Evolutionary conservation across 768 basidiomycete genomes (phyloP), one percentile per base, ranked within the genome.

Genomic region (Auriscalpium microsporum): DNA sequence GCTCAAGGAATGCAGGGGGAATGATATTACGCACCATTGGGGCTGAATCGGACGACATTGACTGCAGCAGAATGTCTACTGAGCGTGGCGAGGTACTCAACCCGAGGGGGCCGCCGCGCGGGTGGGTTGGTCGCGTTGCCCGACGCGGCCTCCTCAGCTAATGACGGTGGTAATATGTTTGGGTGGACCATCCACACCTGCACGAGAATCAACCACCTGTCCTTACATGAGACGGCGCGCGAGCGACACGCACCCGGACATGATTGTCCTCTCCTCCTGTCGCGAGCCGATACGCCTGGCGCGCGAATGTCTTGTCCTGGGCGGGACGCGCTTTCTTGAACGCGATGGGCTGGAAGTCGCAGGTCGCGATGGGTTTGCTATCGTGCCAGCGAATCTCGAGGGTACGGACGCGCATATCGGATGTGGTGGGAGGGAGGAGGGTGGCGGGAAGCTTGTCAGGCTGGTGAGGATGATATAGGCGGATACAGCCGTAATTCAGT

Each of bases 361-460:
- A 92, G 14, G 93, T 90, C 45, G 92, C 94, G 71, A 99, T 94
- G 46, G 93, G 93, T 66, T 91, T 91, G 69, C 80, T 84, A 75
- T 94, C 93, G 77, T 96, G 93, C 93, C 93, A 96, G 60, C 94
- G 81, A 66, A 96, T 96, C 74, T 94, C 93, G 46, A 94, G 81
- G 4, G 91, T 92, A 57, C 88, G 81, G 68, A 88, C 90, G 58
- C 90, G 85, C 90, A 94, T 94, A 36, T 35, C 58, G 60, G 58
- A 44, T 13, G 51, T 9, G 33, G 40, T 46, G 10, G 42, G 53
- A n/a, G 23, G 53, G 42, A 37, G 23, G 49, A 35, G 37, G 33
- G 28, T 50, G 45, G 14, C 36, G 47, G 47, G 42, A 9, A 49
- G 42, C 44, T 37, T 50, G 52, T n/a, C 14, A 17, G 38, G 46